Conservation (phyloP, 306 rosid species). For the Rosa persica region DNA sequence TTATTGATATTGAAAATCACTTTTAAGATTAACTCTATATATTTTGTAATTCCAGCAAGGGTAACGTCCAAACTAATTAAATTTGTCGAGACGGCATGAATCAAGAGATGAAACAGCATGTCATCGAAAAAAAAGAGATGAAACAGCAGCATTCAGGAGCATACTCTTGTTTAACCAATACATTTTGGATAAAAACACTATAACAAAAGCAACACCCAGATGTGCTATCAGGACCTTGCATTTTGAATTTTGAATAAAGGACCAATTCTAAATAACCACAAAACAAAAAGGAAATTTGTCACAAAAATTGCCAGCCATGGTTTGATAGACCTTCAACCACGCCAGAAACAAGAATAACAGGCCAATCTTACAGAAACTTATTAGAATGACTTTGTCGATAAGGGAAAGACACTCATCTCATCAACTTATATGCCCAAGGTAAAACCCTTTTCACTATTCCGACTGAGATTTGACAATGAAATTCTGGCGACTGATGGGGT, state of each 20-base stretch:
- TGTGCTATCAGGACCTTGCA: neutral
- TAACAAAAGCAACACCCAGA: neutral
- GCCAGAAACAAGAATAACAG: neutral
- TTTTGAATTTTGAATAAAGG: neutral
- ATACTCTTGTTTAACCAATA: too few species aligned
- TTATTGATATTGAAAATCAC: too few species aligned
- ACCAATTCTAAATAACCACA: neutral
- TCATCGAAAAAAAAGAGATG: too few species aligned
- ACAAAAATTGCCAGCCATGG: neutral
- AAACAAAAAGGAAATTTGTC: neutral
- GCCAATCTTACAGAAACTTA: neutral
- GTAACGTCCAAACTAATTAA: too few species aligned
- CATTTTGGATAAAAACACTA: neutral
- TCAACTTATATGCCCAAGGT: neutral
- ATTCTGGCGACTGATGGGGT: slow-evolving; percentile 45
- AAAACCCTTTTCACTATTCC: slow-evolving; percentile 1
- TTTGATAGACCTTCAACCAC: neutral
- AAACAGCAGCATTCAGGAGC: neutral
- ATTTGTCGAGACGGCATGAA: neutral
- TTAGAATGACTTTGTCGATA: neutral
- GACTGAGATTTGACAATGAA: slow-evolving; percentile 38
- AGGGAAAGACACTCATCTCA: neutral
- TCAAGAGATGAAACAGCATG: neutral
- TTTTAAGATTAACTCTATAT: too few species aligned
- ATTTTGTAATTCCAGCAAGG: too few species aligned